phyloP scores from a whole-genome alignment of 1,284 basidiomycete genomes.

The Ceratobasidium sp. region DNA sequence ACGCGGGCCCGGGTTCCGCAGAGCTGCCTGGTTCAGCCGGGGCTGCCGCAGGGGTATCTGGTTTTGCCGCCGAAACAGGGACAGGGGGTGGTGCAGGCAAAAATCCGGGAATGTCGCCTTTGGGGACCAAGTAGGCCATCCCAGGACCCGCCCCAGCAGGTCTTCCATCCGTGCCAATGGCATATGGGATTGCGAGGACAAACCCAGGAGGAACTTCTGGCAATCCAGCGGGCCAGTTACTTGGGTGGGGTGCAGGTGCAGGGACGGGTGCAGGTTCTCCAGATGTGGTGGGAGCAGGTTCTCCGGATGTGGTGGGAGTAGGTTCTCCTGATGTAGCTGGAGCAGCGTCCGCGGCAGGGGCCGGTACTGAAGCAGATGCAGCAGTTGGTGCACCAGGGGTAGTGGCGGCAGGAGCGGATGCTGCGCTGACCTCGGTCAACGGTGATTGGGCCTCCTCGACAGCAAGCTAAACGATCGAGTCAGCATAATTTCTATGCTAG shows the following conservation, averaged over 20 bases:
- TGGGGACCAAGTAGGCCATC: slow-evolving; percentile 30
- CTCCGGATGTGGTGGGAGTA: too few species aligned
- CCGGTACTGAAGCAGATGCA: too few species aligned
- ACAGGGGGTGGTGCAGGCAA: background rate
- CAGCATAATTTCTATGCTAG: background rate
- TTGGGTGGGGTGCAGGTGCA: background rate
- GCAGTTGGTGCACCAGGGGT: too few species aligned
- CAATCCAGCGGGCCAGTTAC: slow-evolving; percentile 17
- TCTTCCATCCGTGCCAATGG: slow-evolving; percentile 21
- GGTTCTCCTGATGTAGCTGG: background rate
- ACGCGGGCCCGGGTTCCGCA: background rate
- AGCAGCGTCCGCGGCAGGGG: background rate
- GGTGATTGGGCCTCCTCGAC: background rate
- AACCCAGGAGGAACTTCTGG: slow-evolving; percentile 16
- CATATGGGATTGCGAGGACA: slow-evolving; percentile 31
- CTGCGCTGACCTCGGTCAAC: background rate
- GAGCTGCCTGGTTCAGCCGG: background rate
- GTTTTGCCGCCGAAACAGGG: background rate
- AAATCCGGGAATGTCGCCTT: slow-evolving; percentile 24
- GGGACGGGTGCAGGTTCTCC: background rate
- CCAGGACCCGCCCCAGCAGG: slow-evolving; percentile 6
- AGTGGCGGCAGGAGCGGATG: background rate
- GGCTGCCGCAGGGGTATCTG: background rate
- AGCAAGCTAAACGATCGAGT: background rate
- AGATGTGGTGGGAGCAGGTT: background rate